Conservation (phyloP, 2,329 filamentous ascomycete genomes). For the Didymella pinodella region DNA sequence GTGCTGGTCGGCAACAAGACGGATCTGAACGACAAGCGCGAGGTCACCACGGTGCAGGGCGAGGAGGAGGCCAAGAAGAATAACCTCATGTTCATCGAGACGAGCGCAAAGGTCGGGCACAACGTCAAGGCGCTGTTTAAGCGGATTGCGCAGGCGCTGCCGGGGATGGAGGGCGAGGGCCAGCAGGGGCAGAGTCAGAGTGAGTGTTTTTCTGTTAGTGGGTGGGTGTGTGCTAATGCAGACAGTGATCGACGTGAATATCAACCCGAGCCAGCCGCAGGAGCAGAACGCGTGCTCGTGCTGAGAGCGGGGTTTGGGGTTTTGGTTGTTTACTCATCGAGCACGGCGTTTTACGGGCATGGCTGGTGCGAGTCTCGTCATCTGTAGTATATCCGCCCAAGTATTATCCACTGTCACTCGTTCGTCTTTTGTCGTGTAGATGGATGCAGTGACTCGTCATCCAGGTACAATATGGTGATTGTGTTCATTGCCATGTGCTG, state of each 20-base stretch:
- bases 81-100: conserved; percentile 98
- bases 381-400: conserved; percentile 11
- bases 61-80: conserved; percentile 99
- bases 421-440: no score
- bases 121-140: conserved; percentile 98
- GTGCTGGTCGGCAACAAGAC: conserved; percentile 99
- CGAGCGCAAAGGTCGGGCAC: conserved; percentile 94
- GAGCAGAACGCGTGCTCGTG: conserved; percentile 62
- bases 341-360: conserved; percentile 51
- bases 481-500: not conserved
- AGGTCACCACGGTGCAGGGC: conserved; percentile 94
- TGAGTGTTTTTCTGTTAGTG: conserved; percentile 57
- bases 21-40: conserved; percentile 96
- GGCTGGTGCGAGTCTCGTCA: not conserved
- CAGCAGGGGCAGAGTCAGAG: conserved; percentile 80
- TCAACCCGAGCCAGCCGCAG: conserved; percentile 71
- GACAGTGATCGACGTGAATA: conserved; percentile 92
- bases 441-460: no score
- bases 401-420: no score
- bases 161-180: conserved; percentile 94
- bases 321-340: conserved; percentile 35
- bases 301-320: conserved; percentile 25
- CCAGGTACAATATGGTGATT: no score
- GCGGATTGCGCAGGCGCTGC: conserved; percentile 96
- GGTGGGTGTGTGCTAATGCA: conserved; percentile 31